A percentile compares a stretch with the other conserved stretches of the same genome.
These are phyloP conservation scores for Mucor indicus DNA, from an alignment of 371 early-diverging fungal genomes.

Conservation along the genomic window DNA sequence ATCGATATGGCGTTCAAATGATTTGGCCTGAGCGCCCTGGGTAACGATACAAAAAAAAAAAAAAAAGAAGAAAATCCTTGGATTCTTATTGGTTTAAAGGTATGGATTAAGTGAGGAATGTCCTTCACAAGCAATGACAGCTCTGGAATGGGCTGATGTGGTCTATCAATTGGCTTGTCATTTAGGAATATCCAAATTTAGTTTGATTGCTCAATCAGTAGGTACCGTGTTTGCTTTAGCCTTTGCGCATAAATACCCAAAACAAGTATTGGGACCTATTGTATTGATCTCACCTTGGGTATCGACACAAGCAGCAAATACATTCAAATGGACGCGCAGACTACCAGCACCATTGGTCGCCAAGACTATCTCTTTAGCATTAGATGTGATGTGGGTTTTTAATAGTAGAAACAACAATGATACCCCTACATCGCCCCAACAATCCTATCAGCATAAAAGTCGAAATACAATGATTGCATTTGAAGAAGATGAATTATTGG, in stretches of 20 bases:
- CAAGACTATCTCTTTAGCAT: conserved; percentile 38
- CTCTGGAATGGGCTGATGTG: conserved; percentile 48
- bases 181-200: conserved; percentile 26
- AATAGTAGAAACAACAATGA: conserved; percentile 16
- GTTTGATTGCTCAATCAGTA: conserved; percentile 49
- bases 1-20: conserved; percentile 29
- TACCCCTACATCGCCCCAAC: not conserved
- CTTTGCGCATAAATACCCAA: conserved; percentile 31
- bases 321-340: conserved; percentile 50
- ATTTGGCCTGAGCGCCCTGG: conserved; percentile 56
- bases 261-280: conserved; percentile 37
- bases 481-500: conserved; percentile 35
- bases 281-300: conserved; percentile 53
- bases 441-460: not conserved
- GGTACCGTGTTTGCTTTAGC: conserved; percentile 49
- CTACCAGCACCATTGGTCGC: conserved; percentile 42
- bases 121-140: conserved; percentile 33
- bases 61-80: not conserved
- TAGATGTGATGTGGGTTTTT: conserved; percentile 51
- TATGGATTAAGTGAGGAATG: conserved; percentile 49
- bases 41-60: conserved; percentile 16
- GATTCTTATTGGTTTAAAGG: conserved; percentile 7
- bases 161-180: conserved; percentile 43
- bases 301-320: conserved; percentile 47
- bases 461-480: conserved; percentile 18